These are phyloP conservation scores for Paramecium caudatum DNA, from an alignment of 73 alveolate species.

Conservation along the genomic window DNA sequence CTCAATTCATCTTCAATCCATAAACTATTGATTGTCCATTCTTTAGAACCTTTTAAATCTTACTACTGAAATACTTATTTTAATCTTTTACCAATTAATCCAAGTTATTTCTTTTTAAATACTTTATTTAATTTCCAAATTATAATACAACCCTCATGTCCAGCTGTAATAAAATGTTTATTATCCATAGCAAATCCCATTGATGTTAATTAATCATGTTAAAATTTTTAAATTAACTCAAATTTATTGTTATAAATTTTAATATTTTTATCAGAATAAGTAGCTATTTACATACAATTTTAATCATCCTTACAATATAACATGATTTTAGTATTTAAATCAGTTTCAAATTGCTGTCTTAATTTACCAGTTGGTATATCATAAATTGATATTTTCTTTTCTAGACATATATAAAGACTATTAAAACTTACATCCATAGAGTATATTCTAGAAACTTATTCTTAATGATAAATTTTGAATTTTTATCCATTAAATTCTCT, in stretches of 20 bases:
- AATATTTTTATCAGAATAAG: constrained; percentile 6
- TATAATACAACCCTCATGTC: constrained; percentile 85
- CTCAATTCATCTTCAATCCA: constrained; percentile 78
- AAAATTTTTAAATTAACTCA: constrained; percentile 64
- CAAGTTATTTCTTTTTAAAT: constrained; percentile 66
- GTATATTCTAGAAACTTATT: constrained; percentile 54
- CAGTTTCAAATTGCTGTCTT: constrained; percentile 66
- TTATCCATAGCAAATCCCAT: constrained; percentile 83
- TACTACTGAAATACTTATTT: constrained; percentile 57
- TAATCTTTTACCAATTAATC: constrained; percentile 65
- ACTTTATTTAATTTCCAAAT: constrained; percentile 82
- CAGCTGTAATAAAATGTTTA: constrained; percentile 81
- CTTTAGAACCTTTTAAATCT: constrained; percentile 69
- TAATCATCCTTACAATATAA: constrained; percentile 60
- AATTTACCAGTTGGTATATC: constrained; percentile 70
- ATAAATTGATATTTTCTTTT: constrained; percentile 66
- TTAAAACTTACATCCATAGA: constrained; percentile 73
- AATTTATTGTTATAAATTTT: constrained; percentile 37
- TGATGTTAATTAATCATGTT: constrained; percentile 82
- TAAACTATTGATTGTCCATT: constrained; percentile 68
- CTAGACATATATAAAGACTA: constrained; percentile 68
- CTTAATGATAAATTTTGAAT: constrained; percentile 67
- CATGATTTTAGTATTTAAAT: constrained; percentile 61
- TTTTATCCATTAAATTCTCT: constrained; percentile 78
- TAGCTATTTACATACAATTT: constrained; percentile 21